A percentile compares a stretch with the other conserved stretches of the same genome.
Evolutionary conservation across 208 protist genomes (phyloP).

Genomic region (Trypanosoma mega): DNA sequence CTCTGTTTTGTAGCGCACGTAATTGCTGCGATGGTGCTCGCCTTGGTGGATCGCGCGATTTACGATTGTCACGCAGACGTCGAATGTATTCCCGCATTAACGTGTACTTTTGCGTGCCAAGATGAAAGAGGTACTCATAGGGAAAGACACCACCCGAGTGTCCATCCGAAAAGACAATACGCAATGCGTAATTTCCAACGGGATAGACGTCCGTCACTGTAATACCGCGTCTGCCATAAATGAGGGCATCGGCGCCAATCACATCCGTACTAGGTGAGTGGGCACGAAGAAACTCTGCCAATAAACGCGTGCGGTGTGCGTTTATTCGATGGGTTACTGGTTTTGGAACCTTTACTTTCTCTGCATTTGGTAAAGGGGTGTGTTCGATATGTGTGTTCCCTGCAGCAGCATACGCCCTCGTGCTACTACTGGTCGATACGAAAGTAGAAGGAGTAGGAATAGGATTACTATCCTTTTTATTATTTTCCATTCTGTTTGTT

Average conservation of each 20-base stretch:
- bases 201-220: conserved; percentile 73
- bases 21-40: conserved; percentile 39
- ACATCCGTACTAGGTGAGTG: conserved; percentile 87
- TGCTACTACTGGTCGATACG: neutral
- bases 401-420: neutral
- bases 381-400: neutral
- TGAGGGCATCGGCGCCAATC: conserved; percentile 37
- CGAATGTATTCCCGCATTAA: conserved; percentile 82
- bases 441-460: neutral
- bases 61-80: conserved; percentile 44
- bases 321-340: too few relatives aligned
- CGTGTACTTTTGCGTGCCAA: conserved; percentile 63
- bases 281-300: conserved; percentile 83
- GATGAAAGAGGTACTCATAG: conserved; percentile 81
- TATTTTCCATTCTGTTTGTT: neutral
- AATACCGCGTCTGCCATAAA: conserved; percentile 81
- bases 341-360: too few relatives aligned
- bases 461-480: neutral
- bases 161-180: conserved; percentile 82
- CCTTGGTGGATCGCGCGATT: conserved; percentile 66
- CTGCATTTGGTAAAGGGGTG: too few relatives aligned
- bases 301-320: conserved; percentile 40
- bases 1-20: neutral
- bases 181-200: conserved; percentile 84
- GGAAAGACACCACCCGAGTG: conserved; percentile 85